Conservation (phyloP, 2,329 filamentous ascomycete species). For the Botrytis fragariae region DNA sequence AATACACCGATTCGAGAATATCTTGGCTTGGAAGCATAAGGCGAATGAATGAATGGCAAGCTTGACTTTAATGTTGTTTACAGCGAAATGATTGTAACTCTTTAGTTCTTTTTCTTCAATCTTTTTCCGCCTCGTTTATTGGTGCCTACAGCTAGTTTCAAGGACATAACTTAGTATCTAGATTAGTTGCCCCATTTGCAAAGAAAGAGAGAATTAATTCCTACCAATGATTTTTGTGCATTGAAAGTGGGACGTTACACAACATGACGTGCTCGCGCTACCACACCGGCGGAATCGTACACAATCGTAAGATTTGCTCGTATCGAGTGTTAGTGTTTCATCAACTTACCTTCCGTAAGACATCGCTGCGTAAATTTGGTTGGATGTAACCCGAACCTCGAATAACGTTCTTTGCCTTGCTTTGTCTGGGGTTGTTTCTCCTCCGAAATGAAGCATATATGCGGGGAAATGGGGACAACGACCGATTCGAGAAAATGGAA, state of each 20-base stretch:
- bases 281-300: not conserved
- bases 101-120: slow-evolving; percentile 22
- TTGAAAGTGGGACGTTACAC: not conserved
- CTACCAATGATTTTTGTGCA: not conserved
- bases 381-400: not conserved
- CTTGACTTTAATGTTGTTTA: slow-evolving; percentile 14
- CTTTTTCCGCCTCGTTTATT: slow-evolving; percentile 19
- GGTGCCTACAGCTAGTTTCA: slow-evolving; percentile 6
- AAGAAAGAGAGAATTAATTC: not conserved
- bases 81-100: slow-evolving; percentile 20
- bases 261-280: slow-evolving; percentile 12
- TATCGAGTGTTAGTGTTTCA: slow-evolving; percentile 8
- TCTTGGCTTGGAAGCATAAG: slow-evolving; percentile 24
- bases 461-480: not conserved
- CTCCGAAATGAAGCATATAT: not conserved
- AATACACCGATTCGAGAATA: slow-evolving; percentile 8
- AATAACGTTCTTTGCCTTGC: slow-evolving; percentile 3
- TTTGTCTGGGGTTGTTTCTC: not conserved
- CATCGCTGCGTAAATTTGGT: not conserved
- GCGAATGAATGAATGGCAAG: slow-evolving; percentile 25
- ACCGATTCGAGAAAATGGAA: slow-evolving; percentile 7
- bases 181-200: slow-evolving; percentile 3
- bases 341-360: slow-evolving; percentile 12
- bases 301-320: slow-evolving; percentile 17
- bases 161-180: slow-evolving; percentile 14